phyloP scores from a whole-genome alignment of 2,329 filamentous ascomycete species.

The Cercospora zeae-maydis region DNA sequence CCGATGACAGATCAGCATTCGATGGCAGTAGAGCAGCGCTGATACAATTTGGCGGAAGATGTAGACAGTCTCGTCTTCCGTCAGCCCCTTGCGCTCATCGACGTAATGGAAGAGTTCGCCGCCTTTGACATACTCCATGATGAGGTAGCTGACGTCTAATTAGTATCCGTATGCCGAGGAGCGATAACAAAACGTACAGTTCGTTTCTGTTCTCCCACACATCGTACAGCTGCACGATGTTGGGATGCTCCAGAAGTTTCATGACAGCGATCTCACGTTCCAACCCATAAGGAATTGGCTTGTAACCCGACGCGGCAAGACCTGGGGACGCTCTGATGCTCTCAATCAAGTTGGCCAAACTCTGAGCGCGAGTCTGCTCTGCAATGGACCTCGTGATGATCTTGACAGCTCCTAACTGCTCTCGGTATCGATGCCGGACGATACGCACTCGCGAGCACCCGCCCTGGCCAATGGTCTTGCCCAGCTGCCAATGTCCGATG shows the following conservation, averaged over 20 bases:
- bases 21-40: constrained; percentile 87
- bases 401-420: constrained; percentile 85
- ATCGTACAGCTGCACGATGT: constrained; percentile 91
- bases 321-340: constrained; percentile 53
- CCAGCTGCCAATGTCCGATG: constrained; percentile 91
- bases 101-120: constrained; percentile 88
- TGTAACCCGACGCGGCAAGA: constrained; percentile 28
- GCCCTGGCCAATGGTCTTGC: constrained; percentile 82
- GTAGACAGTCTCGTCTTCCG: constrained; percentile 74
- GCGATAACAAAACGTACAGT: constrained; percentile 61
- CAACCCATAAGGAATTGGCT: constrained; percentile 67
- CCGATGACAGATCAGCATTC: constrained; percentile 91
- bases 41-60: constrained; percentile 93
- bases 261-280: constrained; percentile 95
- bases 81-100: constrained; percentile 65
- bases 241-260: constrained; percentile 91
- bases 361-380: constrained; percentile 77
- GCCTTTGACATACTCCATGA: constrained; percentile 85
- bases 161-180: constrained; percentile 18
- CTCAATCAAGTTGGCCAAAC: constrained; percentile 76
- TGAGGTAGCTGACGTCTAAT: constrained; percentile 66
- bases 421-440: constrained; percentile 71
- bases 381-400: constrained; percentile 82
- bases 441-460: constrained; percentile 84
- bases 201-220: constrained; percentile 97